These are phyloP conservation scores for Amylostereum areolatum DNA, from an alignment of 1,284 basidiomycete genomes.

Conservation along the genomic window DNA sequence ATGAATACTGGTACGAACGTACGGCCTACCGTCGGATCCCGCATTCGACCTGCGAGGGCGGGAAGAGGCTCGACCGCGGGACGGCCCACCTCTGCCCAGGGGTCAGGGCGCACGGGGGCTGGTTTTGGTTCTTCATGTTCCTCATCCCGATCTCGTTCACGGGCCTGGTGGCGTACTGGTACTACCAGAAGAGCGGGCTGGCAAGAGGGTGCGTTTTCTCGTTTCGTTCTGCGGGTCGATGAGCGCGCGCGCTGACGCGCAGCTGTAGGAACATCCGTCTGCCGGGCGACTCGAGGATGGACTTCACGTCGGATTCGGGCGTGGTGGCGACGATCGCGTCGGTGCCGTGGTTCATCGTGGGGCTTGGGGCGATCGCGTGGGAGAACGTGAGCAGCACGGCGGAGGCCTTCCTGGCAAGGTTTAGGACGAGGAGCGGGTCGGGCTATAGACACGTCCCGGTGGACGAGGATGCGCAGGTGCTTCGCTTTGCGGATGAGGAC, in stretches of 20 bases:
- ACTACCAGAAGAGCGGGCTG: slow-evolving; percentile 63
- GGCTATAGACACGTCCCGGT: slow-evolving; percentile 82
- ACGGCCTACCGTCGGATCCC: slow-evolving; percentile 87
- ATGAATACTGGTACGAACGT: slow-evolving; percentile 85
- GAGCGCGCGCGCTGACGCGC: slow-evolving; percentile 9
- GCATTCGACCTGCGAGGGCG: slow-evolving; percentile 79
- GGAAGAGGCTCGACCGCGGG: slow-evolving; percentile 69
- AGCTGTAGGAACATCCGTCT: slow-evolving; percentile 67
- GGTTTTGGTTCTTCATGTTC: slow-evolving; percentile 82
- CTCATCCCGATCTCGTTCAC: slow-evolving; percentile 73
- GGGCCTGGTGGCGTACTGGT: slow-evolving; percentile 73
- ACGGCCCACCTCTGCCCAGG: slow-evolving; percentile 74
- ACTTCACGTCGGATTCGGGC: slow-evolving; percentile 45
- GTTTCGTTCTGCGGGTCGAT: slow-evolving; percentile 3
- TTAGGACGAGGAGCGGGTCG: slow-evolving; percentile 45
- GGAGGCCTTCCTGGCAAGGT: slow-evolving; percentile 34
- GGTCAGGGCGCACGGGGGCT: slow-evolving; percentile 56
- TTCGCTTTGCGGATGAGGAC: slow-evolving; percentile 78
- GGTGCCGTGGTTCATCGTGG: slow-evolving; percentile 84
- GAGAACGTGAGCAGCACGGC: slow-evolving; percentile 50
- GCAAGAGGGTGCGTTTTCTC: slow-evolving; percentile 58
- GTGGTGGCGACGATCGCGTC: slow-evolving; percentile 69
- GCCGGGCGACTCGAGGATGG: slow-evolving; percentile 43
- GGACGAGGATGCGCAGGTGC: slow-evolving; percentile 84
- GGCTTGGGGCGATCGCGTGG: slow-evolving; percentile 69